A percentile compares a stretch with the other conserved stretches of the same genome.
These are phyloP conservation scores for Neoscytalidium dimidiatum DNA, from an alignment of 2,329 filamentous ascomycete species.

Conservation along the genomic window DNA sequence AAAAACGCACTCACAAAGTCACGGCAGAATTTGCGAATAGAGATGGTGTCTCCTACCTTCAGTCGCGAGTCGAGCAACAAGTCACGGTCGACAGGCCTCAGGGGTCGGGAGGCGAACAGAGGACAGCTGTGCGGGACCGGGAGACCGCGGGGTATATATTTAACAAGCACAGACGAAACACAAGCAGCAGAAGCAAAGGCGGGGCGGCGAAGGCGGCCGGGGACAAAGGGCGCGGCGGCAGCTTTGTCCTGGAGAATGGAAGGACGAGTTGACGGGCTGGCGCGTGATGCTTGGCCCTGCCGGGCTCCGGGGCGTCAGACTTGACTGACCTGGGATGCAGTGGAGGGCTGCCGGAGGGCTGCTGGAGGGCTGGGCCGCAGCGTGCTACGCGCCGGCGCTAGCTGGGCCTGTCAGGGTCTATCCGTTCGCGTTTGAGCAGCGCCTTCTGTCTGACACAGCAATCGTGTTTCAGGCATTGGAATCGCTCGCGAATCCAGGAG, in stretches of 20 bases:
- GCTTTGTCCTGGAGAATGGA: constrained; percentile 3
- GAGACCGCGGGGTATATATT: constrained; percentile 6
- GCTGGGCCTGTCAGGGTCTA: constrained; percentile 7
- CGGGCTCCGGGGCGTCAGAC: not conserved
- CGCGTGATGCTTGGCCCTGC: constrained; percentile 16
- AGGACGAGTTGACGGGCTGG: not conserved
- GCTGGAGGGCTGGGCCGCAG: constrained; percentile 9
- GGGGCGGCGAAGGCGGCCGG: not conserved
- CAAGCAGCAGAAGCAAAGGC: constrained; percentile 1
- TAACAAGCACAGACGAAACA: not conserved
- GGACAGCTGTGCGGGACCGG: not conserved
- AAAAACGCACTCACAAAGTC: not conserved
- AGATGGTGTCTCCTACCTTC: not conserved
- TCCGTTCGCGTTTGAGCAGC: constrained; percentile 2
- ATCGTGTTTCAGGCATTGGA: constrained; percentile 3
- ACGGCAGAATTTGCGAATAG: not conserved
- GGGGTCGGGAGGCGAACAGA: constrained; percentile 6
- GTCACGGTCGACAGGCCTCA: not conserved
- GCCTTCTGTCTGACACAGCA: constrained; percentile 8
- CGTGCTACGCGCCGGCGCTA: constrained; percentile 16
- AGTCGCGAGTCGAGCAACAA: not conserved
- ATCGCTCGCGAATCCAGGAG: not conserved
- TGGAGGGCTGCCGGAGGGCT: too few species aligned
- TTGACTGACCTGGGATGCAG: too few species aligned
- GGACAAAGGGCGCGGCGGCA: constrained; percentile 5